Percentiles rank a stretch among this genome's conserved stretches.
These are phyloP conservation scores for Diaporthe helianthi DNA, from an alignment of 2,329 filamentous ascomycete species.

Conservation along the genomic window DNA sequence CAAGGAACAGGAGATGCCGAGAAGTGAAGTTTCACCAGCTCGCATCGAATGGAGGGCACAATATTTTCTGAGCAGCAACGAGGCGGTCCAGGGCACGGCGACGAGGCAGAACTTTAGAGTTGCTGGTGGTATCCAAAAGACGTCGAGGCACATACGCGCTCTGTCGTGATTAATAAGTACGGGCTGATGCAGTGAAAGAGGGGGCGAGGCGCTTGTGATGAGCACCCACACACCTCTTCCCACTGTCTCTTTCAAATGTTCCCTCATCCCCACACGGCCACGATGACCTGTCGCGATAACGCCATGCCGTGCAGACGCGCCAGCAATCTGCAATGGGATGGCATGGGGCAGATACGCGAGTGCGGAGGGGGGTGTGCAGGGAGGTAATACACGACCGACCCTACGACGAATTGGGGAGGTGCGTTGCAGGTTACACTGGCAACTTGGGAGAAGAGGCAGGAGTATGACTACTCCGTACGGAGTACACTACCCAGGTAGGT, in stretches of 20 bases:
- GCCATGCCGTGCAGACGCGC: conserved; percentile 14
- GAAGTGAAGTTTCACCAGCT: neutral
- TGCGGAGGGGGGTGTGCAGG: neutral
- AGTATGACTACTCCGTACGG: no score
- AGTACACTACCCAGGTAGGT: neutral
- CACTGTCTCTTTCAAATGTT: no score
- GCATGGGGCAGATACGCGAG: conserved; percentile 7
- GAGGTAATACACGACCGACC: neutral
- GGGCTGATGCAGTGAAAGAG: neutral
- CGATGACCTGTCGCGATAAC: conserved; percentile 8
- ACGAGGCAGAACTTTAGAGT: conserved; percentile 8
- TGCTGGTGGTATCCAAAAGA: neutral
- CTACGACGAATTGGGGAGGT: conserved; percentile 18
- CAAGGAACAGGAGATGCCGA: conserved; percentile 10
- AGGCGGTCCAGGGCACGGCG: neutral
- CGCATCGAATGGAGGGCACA: neutral
- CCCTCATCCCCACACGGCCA: neutral
- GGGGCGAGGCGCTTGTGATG: neutral
- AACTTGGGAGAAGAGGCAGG: neutral
- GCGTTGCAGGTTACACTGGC: neutral
- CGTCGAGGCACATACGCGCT: neutral
- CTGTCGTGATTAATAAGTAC: neutral
- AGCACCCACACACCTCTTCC: neutral
- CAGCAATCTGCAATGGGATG: conserved; percentile 1
- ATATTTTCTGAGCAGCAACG: neutral